Percentiles rank a stretch among this genome's conserved stretches.
Evolutionary conservation across 1,284 basidiomycete genomes (phyloP).

Genomic region (Neonothopanus nambi): DNA sequence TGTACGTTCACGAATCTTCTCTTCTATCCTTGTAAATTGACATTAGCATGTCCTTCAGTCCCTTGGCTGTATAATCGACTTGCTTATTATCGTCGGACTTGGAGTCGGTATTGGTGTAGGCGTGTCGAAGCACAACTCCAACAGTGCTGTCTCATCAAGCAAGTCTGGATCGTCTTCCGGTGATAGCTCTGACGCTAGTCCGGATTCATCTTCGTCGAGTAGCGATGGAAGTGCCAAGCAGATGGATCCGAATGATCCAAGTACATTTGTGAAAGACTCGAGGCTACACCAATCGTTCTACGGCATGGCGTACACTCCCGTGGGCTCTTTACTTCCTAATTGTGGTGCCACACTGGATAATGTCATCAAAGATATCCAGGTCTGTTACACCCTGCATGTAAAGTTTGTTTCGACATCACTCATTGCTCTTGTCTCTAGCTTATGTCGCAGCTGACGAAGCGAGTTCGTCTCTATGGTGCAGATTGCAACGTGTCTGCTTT

Average conservation of each 20-base stretch:
- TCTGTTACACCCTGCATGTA: conserved; percentile 21
- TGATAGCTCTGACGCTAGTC: conserved; percentile 19
- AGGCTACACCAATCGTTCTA: conserved; percentile 65
- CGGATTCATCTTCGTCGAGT: conserved; percentile 15
- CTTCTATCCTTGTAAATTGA: conserved; percentile 5
- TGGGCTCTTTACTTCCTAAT: conserved; percentile 47
- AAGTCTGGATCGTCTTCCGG: conserved; percentile 20
- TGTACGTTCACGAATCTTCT: conserved; percentile 24
- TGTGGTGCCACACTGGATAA: conserved; percentile 46
- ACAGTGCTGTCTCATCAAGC: conserved; percentile 12
- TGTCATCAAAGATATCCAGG: conserved; percentile 49
- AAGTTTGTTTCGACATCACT: background rate
- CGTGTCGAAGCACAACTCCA: conserved; percentile 40
- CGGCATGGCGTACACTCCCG: conserved; percentile 64
- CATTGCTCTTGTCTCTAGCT: conserved; percentile 29
- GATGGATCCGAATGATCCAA: conserved; percentile 55
- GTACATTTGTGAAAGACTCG: conserved; percentile 61
- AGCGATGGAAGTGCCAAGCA: conserved; percentile 14
- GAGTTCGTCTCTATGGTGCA: conserved; percentile 20
- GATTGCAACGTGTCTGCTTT: conserved; percentile 25
- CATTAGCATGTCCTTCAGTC: background rate
- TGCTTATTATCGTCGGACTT: conserved; percentile 40
- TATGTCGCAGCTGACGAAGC: conserved; percentile 42
- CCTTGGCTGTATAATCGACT: conserved; percentile 11
- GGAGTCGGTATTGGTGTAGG: conserved; percentile 56